phyloP scores from a whole-genome alignment of 768 basidiomycete genomes.

The Myochromella boudieri region DNA sequence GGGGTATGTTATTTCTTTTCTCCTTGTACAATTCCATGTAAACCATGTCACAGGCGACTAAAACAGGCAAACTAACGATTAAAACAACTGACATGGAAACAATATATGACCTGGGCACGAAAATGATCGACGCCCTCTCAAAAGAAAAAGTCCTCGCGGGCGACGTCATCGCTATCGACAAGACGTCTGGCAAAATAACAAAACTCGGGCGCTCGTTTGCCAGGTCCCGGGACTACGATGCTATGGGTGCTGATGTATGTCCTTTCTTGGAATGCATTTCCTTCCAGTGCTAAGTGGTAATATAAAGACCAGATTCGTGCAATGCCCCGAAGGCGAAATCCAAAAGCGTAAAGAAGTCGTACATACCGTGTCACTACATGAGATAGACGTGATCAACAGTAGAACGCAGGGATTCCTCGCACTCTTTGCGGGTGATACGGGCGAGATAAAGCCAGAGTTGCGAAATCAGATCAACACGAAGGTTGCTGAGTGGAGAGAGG shows the following conservation, averaged over 20 bases:
- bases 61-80: slow-evolving; percentile 95
- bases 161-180: slow-evolving; percentile 96
- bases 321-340: slow-evolving; percentile 96
- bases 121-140: slow-evolving; percentile 97
- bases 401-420: slow-evolving; percentile 98
- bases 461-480: slow-evolving; percentile 96
- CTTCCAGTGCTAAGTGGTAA: neutral
- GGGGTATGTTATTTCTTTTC: slow-evolving; percentile 55
- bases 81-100: slow-evolving; percentile 99
- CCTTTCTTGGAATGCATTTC: slow-evolving; percentile 1
- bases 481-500: slow-evolving; percentile 96
- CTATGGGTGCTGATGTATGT: slow-evolving; percentile 97
- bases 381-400: slow-evolving; percentile 99
- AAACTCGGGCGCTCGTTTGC: slow-evolving; percentile 97
- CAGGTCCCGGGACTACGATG: slow-evolving; percentile 96
- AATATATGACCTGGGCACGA: slow-evolving; percentile 95
- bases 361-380: slow-evolving; percentile 96
- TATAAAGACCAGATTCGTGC: slow-evolving; percentile 91
- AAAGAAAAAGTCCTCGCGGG: slow-evolving; percentile 97
- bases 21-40: slow-evolving; percentile 2
- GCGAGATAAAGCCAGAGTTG: slow-evolving; percentile 97
- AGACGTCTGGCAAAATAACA: slow-evolving; percentile 93
- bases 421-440: slow-evolving; percentile 92
- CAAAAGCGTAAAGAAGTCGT: slow-evolving; percentile 97
- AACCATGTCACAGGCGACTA: slow-evolving; percentile 69